These are phyloP conservation scores for Fraxinus sp. DNA, from an alignment of 305 asterid genomes.

Conservation along the genomic window DNA sequence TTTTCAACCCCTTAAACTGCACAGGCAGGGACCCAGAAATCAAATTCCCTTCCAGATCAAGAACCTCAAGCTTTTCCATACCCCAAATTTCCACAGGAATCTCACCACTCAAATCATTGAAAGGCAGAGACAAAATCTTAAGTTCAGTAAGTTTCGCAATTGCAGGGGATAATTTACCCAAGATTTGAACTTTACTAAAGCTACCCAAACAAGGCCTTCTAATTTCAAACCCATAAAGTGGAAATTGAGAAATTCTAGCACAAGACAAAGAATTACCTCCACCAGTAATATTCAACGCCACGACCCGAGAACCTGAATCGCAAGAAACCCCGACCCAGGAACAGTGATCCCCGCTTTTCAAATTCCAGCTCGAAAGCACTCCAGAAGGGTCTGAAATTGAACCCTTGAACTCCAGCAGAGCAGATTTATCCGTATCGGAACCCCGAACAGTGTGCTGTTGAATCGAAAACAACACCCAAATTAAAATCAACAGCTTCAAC, in stretches of 20 bases:
- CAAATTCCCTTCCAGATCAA: slow-evolving; percentile 83
- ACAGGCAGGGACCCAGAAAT: slow-evolving; percentile 53
- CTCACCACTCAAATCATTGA: slow-evolving; percentile 64
- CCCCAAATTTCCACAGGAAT: slow-evolving; percentile 67
- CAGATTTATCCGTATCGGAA: slow-evolving; percentile 69
- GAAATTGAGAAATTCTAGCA: slow-evolving; percentile 66
- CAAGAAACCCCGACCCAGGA: slow-evolving; percentile 77
- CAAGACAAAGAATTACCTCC: slow-evolving; percentile 75
- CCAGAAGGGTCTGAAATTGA: slow-evolving; percentile 63
- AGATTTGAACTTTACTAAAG: slow-evolving; percentile 32
- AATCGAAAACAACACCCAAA: slow-evolving; percentile 45
- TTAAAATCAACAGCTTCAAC: slow-evolving; percentile 53
- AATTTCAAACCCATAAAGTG: slow-evolving; percentile 71
- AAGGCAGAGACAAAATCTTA: slow-evolving; percentile 66
- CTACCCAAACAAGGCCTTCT: slow-evolving; percentile 53
- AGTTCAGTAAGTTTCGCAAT: slow-evolving; percentile 62
- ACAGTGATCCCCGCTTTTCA: slow-evolving; percentile 49
- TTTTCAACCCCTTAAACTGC: slow-evolving; percentile 57
- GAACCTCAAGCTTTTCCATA: slow-evolving; percentile 79
- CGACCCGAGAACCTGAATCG: slow-evolving; percentile 59
- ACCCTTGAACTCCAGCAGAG: slow-evolving; percentile 68
- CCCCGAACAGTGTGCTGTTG: slow-evolving; percentile 37
- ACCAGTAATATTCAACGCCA: slow-evolving; percentile 56
- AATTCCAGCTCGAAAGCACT: slow-evolving; percentile 62
- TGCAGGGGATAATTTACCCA: slow-evolving; percentile 54